Percentiles rank a stretch among this genome's conserved stretches.
phyloP scores from a whole-genome alignment of 176 grass and related monocot genomes.

The Secale cereale region DNA sequence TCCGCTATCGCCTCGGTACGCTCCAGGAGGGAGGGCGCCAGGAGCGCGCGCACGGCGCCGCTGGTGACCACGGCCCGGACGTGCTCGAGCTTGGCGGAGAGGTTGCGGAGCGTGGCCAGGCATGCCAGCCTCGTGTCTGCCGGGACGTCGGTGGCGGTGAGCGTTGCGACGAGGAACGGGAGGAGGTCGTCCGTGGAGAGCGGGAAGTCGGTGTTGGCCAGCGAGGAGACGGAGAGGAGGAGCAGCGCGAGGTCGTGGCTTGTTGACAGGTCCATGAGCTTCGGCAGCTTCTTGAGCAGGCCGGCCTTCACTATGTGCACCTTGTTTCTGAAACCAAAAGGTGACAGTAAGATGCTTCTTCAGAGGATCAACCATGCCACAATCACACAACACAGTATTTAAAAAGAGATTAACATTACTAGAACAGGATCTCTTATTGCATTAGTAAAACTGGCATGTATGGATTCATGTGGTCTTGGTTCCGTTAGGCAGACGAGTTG shows the following conservation, averaged over 20 bases:
- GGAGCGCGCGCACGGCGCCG: constrained; percentile 50
- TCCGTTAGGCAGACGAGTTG: too few relatives aligned
- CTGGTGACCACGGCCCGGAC: constrained; percentile 49
- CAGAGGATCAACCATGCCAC: background rate
- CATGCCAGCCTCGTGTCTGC: constrained; percentile 38
- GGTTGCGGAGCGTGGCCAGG: constrained; percentile 60
- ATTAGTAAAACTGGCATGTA: too few relatives aligned
- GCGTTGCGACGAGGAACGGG: constrained; percentile 46
- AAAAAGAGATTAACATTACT: background rate
- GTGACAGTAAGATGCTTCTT: background rate
- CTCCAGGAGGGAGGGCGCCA: constrained; percentile 24
- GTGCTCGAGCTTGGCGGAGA: constrained; percentile 68
- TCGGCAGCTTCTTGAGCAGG: constrained; percentile 55
- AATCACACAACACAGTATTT: background rate
- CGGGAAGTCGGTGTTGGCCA: constrained; percentile 72
- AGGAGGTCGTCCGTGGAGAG: constrained; percentile 48
- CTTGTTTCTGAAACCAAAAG: constrained; percentile 69
- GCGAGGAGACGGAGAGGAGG: constrained; percentile 63
- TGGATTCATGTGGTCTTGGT: too few relatives aligned
- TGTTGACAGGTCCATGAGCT: constrained; percentile 29
- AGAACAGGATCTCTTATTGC: background rate
- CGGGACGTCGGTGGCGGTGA: constrained; percentile 22
- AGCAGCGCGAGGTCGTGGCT: constrained; percentile 51
- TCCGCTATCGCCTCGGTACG: constrained; percentile 21
- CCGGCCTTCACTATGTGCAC: constrained; percentile 67